Evolutionary conservation across 345 rosid species (phyloP), one percentile per base, ranked within the genome.

Genomic region (Atalantia buxifolia): DNA sequence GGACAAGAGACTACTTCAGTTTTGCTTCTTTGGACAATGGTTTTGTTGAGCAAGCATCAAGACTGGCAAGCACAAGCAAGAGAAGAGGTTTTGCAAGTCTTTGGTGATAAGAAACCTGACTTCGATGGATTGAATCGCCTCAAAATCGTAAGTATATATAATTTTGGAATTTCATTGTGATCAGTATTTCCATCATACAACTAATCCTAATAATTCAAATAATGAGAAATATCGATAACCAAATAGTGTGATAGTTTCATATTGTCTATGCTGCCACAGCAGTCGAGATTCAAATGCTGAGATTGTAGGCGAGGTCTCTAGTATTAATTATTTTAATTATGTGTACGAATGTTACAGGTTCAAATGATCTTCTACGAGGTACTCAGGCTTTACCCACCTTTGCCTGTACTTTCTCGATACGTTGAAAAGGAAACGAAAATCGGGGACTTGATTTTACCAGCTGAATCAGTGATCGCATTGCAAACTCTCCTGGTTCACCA

Each of bases 51-150:
- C 76, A 72, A 81, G n/a, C 89, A 91, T 69, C 88, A 81, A 68
- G 80, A 84, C 8, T 88, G 95, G 95, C 95, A 91, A 80, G 75
- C 42, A 63, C 83, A 80, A 60, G 85, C 92, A 24, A 87, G 92
- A 77, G 83, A 86, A 72, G 95, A 89, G 85, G 83, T 89, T 18
- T 65, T 82, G 28, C 77, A 76, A 55, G 78, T 72, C 0, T 79
- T 89, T 36, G 85, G 83, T 24, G 71, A 73, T 31, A 78, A 45
- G 4, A 45, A 45, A 13, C 50, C 50, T 12, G 4, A 45, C 50
- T 13, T 12, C 5, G 18, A 45, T 45, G 50, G 50, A 45, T 13
- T 45, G 18, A 45, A 45, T 42, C 16, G 4, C 45, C 45, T 40
- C 45, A 40, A 40, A 40, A 40, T 40, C 13, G 12, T 40, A 40